Conservation (phyloP, 106 monocot genomes). For the Dioscorea dumetorum region DNA sequence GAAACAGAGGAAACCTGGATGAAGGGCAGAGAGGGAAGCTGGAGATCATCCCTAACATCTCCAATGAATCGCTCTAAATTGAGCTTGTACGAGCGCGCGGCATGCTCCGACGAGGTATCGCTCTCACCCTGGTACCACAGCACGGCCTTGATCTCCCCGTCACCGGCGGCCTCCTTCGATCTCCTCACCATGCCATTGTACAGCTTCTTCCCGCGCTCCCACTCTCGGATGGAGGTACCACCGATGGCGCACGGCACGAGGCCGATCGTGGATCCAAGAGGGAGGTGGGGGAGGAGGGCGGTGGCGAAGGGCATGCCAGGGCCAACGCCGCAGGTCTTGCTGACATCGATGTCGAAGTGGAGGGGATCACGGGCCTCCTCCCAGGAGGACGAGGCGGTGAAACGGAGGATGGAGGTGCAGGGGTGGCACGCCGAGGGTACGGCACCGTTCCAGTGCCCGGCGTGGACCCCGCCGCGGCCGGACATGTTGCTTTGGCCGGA, state of each 20-base stretch:
- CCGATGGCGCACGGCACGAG: conserved; percentile 77
- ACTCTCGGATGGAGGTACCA: conserved; percentile 50
- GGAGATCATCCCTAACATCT: conserved; percentile 51
- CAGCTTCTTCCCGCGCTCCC: conserved; percentile 39
- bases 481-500: conserved; percentile 75
- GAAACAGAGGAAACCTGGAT: conserved; percentile 38
- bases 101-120: conserved; percentile 31
- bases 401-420: conserved; percentile 47
- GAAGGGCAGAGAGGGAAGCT: conserved; percentile 35
- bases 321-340: conserved; percentile 59
- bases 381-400: conserved; percentile 38
- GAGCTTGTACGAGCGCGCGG: conserved; percentile 23
- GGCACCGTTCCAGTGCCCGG: conserved; percentile 41
- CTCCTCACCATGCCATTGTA: conserved; percentile 53
- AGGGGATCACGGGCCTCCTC: conserved; percentile 56
- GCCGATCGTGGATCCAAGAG: conserved; percentile 5
- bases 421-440: conserved; percentile 43
- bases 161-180: conserved; percentile 25
- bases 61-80: conserved; percentile 53
- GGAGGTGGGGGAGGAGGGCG: conserved; percentile 17
- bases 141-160: conserved; percentile 41
- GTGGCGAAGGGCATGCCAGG: conserved; percentile 80
- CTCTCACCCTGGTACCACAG: conserved; percentile 96
- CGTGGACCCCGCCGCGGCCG: conserved; percentile 48
- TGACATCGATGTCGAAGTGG: conserved; percentile 61